Evolutionary conservation across 345 rosid genomes (phyloP), one percentile per base, ranked within the genome.

Genomic region (Sonneratia caseolaris): DNA sequence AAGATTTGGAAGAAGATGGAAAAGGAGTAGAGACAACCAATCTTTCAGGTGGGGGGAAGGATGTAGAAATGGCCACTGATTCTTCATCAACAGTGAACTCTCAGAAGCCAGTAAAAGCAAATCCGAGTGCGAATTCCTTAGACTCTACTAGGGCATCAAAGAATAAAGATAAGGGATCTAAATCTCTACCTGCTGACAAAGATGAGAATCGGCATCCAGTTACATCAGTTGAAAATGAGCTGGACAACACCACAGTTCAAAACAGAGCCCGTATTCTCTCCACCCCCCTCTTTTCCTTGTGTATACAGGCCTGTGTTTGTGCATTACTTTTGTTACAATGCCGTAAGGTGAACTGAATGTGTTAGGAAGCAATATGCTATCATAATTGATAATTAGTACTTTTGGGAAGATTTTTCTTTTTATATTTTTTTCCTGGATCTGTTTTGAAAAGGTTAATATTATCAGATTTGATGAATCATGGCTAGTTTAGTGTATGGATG

Each of bases 11-110:
- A 71, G 84, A 80, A 73, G 74, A 81, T 71, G 88, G 72, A 67
- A 72, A 81, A 62, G 59, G 19, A 40, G 72, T 56, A 76, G 91
- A 81, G 42, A 53, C 67, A 56, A 53, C 77, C 71, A 68, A 79
- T 35, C 51, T 72, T 32, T 64, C 75, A 38, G 85, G 78, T 68
- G 59, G 64, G 53, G 53, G 78, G 43, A 80, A 81, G 75, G 88
- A 81, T 77, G 80, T 75, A 45, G 86, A 74, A 76, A 78, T 82
- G 82, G 43, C 68, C 64, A 76, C 81, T 55, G 65, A 57, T 81
- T 76, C 82, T 35, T 71, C 71, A 49, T 72, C 82, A 35, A 32
- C 76, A 14, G 83, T 75, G 57, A 59, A 45, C 53, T 72, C 75
- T 21, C 80, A 11, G 68, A 74, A 68, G 42, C 78, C 76, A 57